These are phyloP conservation scores for Brassica rapa DNA, from an alignment of 345 rosid species.

Conservation along the genomic window DNA sequence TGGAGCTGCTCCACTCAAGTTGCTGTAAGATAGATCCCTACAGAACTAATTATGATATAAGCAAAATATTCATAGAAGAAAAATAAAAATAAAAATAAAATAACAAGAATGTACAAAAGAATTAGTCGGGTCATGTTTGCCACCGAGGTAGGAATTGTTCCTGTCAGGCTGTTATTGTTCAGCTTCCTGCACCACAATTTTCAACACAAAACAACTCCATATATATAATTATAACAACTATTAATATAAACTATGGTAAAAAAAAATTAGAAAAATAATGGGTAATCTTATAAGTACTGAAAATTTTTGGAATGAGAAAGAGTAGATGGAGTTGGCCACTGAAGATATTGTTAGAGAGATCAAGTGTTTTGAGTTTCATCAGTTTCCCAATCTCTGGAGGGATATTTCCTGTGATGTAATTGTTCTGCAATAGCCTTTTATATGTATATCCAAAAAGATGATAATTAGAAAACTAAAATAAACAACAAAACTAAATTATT, in stretches of 20 bases:
- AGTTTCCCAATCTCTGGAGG: constrained; percentile 78
- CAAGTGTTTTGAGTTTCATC: constrained; percentile 71
- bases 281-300: constrained; percentile 65
- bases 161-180: constrained; percentile 71
- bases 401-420: constrained; percentile 70
- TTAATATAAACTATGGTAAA: not conserved
- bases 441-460: not conserved
- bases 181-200: constrained; percentile 61
- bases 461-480: not conserved
- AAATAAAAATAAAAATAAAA: not conserved
- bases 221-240: not conserved
- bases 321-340: constrained; percentile 58
- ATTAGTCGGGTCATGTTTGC: constrained; percentile 73
- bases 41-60: not conserved
- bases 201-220: constrained; percentile 25
- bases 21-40: constrained; percentile 67
- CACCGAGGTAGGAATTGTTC: constrained; percentile 69
- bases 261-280: not conserved
- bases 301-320: constrained; percentile 58
- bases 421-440: constrained; percentile 73
- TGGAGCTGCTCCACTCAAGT: constrained; percentile 62
- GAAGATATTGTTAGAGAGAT: constrained; percentile 77
- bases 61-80: not conserved
- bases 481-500: not conserved
- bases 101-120: constrained; percentile 60